These are phyloP conservation scores for Cicer cuneatum DNA, from an alignment of 306 rosid species.

Conservation along the genomic window DNA sequence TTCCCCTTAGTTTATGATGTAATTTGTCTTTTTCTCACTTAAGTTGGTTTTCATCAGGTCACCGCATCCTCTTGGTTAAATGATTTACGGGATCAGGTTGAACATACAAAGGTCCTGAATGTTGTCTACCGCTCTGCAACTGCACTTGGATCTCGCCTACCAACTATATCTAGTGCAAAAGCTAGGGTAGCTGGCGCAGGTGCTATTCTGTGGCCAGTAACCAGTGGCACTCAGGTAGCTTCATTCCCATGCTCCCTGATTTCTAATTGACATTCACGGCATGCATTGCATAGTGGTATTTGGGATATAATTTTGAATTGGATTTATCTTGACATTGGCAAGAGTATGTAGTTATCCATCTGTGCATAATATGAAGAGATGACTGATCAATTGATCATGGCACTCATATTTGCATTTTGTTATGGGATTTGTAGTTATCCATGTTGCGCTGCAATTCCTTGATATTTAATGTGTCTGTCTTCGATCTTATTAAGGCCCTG, in stretches of 20 bases:
- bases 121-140: slow-evolving; percentile 95
- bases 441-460: neutral
- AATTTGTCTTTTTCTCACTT: slow-evolving; percentile 7
- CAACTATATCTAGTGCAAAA: slow-evolving; percentile 90
- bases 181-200: slow-evolving; percentile 94
- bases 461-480: neutral
- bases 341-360: slow-evolving; percentile 30
- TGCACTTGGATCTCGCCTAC: slow-evolving; percentile 88
- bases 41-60: slow-evolving; percentile 60
- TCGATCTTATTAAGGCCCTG: slow-evolving; percentile 36
- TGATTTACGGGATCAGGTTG: slow-evolving; percentile 93
- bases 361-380: neutral
- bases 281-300: slow-evolving; percentile 10
- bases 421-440: slow-evolving; percentile 13
- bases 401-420: neutral
- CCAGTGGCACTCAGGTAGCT: slow-evolving; percentile 90
- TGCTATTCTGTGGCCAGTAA: slow-evolving; percentile 82
- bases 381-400: slow-evolving; percentile 30
- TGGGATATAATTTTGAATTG: slow-evolving; percentile 17
- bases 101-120: slow-evolving; percentile 81
- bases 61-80: slow-evolving; percentile 93
- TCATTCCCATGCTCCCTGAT: slow-evolving; percentile 13
- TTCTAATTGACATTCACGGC: slow-evolving; percentile 13
- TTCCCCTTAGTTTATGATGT: neutral
- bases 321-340: neutral